Evolutionary conservation across 139 green algal genomes (phyloP).

Genomic region (Picochlorum sp.): DNA sequence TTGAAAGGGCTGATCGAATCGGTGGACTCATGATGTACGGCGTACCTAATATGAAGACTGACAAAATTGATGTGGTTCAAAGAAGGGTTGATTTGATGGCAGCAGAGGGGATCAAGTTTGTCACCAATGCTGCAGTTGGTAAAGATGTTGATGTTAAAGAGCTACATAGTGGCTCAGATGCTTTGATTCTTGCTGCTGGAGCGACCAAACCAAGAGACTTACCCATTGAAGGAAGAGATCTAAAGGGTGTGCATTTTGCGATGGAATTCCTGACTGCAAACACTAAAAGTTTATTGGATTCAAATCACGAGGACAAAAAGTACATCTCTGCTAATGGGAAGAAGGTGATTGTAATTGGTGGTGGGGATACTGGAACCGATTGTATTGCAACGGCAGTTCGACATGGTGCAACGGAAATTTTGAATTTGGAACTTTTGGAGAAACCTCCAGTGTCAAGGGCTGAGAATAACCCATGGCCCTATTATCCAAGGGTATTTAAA

Average conservation of each 20-base stretch:
- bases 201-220: conserved; percentile 87
- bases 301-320: conserved; percentile 57
- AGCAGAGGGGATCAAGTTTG: conserved; percentile 74
- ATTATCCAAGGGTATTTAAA: conserved; percentile 68
- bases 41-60: conserved; percentile 98
- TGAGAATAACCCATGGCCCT: conserved; percentile 82
- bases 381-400: conserved; percentile 90
- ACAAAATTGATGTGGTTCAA: conserved; percentile 88
- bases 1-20: conserved; percentile 83
- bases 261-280: conserved; percentile 95
- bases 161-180: conserved; percentile 48
- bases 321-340: conserved; percentile 85
- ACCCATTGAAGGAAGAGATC: conserved; percentile 58
- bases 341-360: conserved; percentile 92
- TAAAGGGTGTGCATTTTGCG: conserved; percentile 84
- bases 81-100: conserved; percentile 90
- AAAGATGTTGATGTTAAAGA: conserved; percentile 39
- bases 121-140: conserved; percentile 67
- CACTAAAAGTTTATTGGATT: conserved; percentile 86
- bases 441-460: conserved; percentile 64
- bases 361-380: conserved; percentile 93
- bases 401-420: conserved; percentile 62
- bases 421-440: conserved; percentile 91
- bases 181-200: conserved; percentile 80
- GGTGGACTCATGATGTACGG: conserved; percentile 94